These are phyloP conservation scores for Termitomyces titanicus DNA, from an alignment of 768 basidiomycete species.

Conservation along the genomic window DNA sequence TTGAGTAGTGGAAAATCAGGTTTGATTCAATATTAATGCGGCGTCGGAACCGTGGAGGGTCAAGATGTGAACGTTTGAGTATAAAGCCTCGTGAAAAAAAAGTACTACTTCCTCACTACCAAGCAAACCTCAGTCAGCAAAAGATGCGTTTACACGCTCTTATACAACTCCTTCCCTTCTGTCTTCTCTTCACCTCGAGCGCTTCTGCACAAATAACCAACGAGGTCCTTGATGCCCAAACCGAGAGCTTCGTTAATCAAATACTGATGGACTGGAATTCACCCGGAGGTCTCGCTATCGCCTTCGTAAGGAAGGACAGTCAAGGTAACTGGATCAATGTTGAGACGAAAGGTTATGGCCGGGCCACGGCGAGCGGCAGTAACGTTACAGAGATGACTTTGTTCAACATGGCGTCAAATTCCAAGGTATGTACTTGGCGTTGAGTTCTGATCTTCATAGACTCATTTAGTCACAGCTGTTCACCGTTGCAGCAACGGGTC, in stretches of 20 bases:
- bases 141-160: too few relatives aligned
- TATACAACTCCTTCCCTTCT: too few relatives aligned
- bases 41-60: too few relatives aligned
- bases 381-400: conserved; percentile 23
- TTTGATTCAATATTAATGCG: too few relatives aligned
- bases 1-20: too few relatives aligned
- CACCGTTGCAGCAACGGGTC: conserved; percentile 20
- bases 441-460: neutral
- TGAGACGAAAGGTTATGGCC: conserved; percentile 28
- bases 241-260: conserved; percentile 20
- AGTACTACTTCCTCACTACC: too few relatives aligned
- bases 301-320: conserved; percentile 22
- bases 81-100: too few relatives aligned
- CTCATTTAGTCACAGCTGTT: conserved; percentile 18
- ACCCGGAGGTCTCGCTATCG: conserved; percentile 25
- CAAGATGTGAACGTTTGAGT: too few relatives aligned
- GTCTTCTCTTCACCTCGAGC: neutral
- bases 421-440: conserved; percentile 18
- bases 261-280: conserved; percentile 24
- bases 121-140: too few relatives aligned
- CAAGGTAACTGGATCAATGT: conserved; percentile 24
- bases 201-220: conserved; percentile 1
- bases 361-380: conserved; percentile 19
- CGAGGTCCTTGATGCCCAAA: conserved; percentile 13
- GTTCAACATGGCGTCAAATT: conserved; percentile 27